Evolutionary conservation across 2,329 filamentous ascomycete genomes (phyloP), one percentile per base, ranked within the genome.

Genomic region (Sclerotiophoma versabilis): DNA sequence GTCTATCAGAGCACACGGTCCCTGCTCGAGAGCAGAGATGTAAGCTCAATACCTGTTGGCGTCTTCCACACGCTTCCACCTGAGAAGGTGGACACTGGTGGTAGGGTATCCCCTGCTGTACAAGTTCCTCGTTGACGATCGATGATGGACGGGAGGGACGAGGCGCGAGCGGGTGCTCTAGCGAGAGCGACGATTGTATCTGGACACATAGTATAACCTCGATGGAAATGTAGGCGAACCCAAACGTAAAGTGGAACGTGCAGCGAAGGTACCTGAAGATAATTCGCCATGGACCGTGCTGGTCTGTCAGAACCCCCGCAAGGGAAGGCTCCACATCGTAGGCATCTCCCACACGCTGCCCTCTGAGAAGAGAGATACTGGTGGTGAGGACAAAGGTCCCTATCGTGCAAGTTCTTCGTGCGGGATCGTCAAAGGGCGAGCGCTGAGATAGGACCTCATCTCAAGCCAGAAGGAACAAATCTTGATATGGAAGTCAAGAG

Each of bases 21-120:
- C 22, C 36, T 38, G 23, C 58, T 37, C 22, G 19, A 37, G 34
- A 50, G 54, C 44, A 49, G 23, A 39, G 34, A 22, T 27, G 27
- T 34, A 34, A 27, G 36, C 59, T 65, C 62, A 33, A 69, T 64
- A 58, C 63, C 69, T 60, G 57, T 59, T 64, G 67, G 64, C 64
- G 54, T 70, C 67, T 66, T 68, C 66, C 66, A 60, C 67, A 48
- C 59, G 42, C 51, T 54, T 50, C 53, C 34, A 29, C 49, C 59
- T 61, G 56, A 60, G 34, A 63, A 63, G 50, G 55, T 37, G 38
- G 39, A 48, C 58, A 60, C 61, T 54, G 54, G 61, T 59, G 64
- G 62, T 56, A 60, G 66, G 66, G 42, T 47, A 45, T 42, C 58
- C 60, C 67, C 67, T 62, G 53, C 60, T 63, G 49, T 57, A 60